Conservation (phyloP, 106 monocot genomes). For the Iris macrosiphon region DNA sequence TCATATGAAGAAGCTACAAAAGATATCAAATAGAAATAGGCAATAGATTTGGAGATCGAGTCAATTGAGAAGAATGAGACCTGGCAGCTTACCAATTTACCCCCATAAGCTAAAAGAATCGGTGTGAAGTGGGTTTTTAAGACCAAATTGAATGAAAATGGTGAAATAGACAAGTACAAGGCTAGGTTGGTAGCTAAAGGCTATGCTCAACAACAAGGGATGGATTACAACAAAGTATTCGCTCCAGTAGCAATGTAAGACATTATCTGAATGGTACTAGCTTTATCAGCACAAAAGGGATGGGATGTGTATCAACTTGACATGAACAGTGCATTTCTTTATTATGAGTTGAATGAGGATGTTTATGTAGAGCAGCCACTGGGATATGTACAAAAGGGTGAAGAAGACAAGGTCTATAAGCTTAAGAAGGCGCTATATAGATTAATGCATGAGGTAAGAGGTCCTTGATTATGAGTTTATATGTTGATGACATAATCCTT, state of each 20-base stretch:
- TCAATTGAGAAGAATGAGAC: background rate
- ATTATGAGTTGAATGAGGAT: background rate
- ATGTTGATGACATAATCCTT: too few species aligned
- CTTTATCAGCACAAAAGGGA: too few species aligned
- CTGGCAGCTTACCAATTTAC: too few species aligned
- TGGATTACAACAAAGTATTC: background rate
- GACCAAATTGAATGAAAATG: too few species aligned
- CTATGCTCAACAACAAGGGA: too few species aligned
- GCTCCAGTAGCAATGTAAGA: background rate
- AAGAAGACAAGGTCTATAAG: background rate
- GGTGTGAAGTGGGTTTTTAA: too few species aligned
- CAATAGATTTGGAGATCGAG: background rate
- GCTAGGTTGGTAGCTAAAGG: too few species aligned
- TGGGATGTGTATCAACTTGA: too few species aligned
- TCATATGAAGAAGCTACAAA: background rate
- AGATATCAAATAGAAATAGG: background rate
- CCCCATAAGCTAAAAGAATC: background rate
- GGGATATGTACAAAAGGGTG: background rate
- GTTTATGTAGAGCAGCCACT: background rate
- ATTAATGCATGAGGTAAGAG: too few species aligned
- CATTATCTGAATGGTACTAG: too few species aligned
- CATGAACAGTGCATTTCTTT: background rate
- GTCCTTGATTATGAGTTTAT: too few species aligned
- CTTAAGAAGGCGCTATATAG: background rate
- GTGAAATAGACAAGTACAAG: too few species aligned